Evolutionary conservation across 2,329 filamentous ascomycete species (phyloP).

Genomic region (Emmonsiellopsis sp.): DNA sequence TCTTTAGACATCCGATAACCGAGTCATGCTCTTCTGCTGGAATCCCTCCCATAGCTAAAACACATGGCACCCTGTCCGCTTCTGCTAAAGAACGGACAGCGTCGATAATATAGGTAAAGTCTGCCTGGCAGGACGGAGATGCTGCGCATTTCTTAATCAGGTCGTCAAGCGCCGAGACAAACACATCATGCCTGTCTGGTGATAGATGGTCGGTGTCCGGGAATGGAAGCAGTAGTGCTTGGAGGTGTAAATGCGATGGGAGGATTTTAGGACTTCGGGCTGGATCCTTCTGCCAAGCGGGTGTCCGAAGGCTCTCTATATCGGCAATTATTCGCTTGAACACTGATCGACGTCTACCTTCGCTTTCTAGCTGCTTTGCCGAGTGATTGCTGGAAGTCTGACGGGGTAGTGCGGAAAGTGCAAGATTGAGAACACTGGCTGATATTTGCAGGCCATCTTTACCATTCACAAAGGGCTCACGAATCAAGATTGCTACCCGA

Average conservation of each 20-base stretch:
- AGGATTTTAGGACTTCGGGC: background rate
- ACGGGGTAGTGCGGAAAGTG: no score
- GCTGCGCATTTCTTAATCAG: background rate
- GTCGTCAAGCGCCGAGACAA: background rate
- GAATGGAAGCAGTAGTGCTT: background rate
- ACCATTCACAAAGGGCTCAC: slow-evolving; percentile 1
- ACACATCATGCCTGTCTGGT: background rate
- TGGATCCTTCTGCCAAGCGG: background rate
- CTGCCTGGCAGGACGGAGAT: no score
- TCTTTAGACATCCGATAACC: background rate
- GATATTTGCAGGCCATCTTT: background rate
- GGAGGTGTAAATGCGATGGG: background rate
- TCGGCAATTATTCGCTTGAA: background rate
- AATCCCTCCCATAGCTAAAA: background rate
- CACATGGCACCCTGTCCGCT: background rate
- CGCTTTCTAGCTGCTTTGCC: no score
- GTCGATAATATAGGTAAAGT: background rate
- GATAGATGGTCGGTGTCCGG: background rate
- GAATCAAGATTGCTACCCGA: slow-evolving; percentile 1
- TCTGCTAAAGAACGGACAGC: background rate
- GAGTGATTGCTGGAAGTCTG: no score
- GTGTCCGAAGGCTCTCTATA: background rate
- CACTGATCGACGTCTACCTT: background rate
- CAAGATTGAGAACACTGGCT: no score
- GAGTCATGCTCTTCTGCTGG: background rate